A percentile compares a stretch with the other conserved stretches of the same genome.
Evolutionary conservation across 2,329 filamentous ascomycete genomes (phyloP).

Genomic region (Aureobasidium mangrovei): DNA sequence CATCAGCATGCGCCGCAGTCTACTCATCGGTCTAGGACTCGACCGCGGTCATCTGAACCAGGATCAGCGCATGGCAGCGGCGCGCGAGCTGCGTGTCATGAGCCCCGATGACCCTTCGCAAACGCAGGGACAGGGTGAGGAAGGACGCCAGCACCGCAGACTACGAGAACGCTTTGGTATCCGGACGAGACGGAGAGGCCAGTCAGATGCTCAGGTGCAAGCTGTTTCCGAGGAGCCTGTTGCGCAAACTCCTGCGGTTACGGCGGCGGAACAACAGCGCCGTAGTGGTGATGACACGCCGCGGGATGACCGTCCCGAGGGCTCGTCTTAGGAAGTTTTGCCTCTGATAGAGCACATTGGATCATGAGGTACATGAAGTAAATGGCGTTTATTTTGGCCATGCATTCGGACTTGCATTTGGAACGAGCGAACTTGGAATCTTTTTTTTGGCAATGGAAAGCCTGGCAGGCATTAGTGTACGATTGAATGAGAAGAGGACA

Average conservation of each 20-base stretch:
- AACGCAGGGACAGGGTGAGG: constrained; percentile 14
- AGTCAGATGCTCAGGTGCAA: not conserved
- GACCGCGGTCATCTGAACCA: constrained; percentile 32
- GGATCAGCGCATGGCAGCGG: constrained; percentile 35
- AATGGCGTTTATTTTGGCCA: not conserved
- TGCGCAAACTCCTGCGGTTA: not conserved
- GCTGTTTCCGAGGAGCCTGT: not conserved
- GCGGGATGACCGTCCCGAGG: not conserved
- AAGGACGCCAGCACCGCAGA: constrained; percentile 18
- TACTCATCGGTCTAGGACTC: constrained; percentile 34
- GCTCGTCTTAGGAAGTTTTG: not conserved
- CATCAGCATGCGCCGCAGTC: constrained; percentile 22
- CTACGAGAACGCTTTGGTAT: constrained; percentile 23
- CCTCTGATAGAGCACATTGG: too few species aligned
- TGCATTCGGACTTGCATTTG: not conserved
- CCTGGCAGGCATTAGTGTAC: too few species aligned
- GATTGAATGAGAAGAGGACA: too few species aligned
- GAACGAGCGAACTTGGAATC: too few species aligned
- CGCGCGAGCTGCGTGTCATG: constrained; percentile 27
- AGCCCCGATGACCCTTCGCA: not conserved
- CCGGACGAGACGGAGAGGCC: constrained; percentile 26
- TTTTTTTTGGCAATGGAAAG: too few species aligned
- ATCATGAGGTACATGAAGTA: not conserved
- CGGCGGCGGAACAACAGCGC: not conserved
- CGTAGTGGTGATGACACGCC: not conserved